Evolutionary conservation across 2,329 filamentous ascomycete genomes (phyloP).

Genomic region (Colletotrichum sp.): DNA sequence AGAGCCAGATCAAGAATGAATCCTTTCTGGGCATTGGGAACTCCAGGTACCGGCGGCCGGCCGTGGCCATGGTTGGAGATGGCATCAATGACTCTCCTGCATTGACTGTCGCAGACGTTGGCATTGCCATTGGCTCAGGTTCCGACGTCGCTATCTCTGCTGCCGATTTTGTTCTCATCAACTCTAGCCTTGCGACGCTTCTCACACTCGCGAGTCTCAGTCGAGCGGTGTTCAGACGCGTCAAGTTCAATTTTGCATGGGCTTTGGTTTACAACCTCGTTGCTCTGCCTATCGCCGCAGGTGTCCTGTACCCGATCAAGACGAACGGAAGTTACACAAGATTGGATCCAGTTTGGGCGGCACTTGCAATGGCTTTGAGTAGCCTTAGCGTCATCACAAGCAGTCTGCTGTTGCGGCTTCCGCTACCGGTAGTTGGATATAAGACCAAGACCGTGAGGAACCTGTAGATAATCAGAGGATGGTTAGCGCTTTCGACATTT

Average conservation of each 20-base stretch:
- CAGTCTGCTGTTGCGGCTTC: conserved; percentile 70
- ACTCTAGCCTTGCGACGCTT: conserved; percentile 71
- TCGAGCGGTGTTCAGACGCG: conserved; percentile 74
- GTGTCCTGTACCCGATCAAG: conserved; percentile 70
- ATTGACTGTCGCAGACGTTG: conserved; percentile 81
- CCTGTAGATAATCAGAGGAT: neutral
- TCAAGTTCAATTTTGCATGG: conserved; percentile 88
- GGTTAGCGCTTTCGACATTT: neutral
- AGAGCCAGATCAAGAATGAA: conserved; percentile 29
- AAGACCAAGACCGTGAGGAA: neutral
- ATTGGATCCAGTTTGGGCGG: conserved; percentile 84
- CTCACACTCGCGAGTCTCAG: conserved; percentile 79
- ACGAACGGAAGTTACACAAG: conserved; percentile 60
- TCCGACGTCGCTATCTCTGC: conserved; percentile 84
- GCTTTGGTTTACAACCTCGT: conserved; percentile 82
- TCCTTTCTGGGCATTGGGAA: conserved; percentile 18
- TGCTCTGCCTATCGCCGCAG: conserved; percentile 81
- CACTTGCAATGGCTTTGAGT: conserved; percentile 89
- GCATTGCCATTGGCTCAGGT: conserved; percentile 83
- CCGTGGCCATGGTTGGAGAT: conserved; percentile 85
- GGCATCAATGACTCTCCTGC: conserved; percentile 91
- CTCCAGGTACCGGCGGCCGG: conserved; percentile 43
- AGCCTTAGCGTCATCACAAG: conserved; percentile 88
- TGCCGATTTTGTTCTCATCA: conserved; percentile 82
- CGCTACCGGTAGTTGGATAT: neutral